A percentile compares a stretch with the other conserved stretches of the same genome.
These are phyloP conservation scores for Phytophthora macrochlamydospora DNA, from an alignment of 352 stramenopile genomes.

Conservation along the genomic window DNA sequence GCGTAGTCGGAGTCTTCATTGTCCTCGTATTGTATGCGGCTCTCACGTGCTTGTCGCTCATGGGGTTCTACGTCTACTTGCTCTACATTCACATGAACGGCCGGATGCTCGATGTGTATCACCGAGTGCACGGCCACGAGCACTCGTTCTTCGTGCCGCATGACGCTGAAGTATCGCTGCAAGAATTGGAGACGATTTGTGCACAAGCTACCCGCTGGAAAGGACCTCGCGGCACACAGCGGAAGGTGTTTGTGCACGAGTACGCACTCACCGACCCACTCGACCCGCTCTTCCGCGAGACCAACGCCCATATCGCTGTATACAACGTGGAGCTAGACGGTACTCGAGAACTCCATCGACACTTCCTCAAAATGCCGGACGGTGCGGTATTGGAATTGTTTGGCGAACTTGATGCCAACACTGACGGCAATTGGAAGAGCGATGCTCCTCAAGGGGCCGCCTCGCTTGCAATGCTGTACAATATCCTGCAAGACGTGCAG, in stretches of 20 bases:
- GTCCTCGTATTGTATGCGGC: constrained; percentile 77
- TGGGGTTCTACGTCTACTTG: constrained; percentile 79
- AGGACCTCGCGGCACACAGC: constrained; percentile 53
- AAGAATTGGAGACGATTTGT: constrained; percentile 77
- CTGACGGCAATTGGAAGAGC: constrained; percentile 47
- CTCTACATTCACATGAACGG: constrained; percentile 91
- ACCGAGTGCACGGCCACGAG: constrained; percentile 74
- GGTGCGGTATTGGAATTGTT: constrained; percentile 90
- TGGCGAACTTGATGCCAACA: constrained; percentile 48
- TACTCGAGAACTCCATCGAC: constrained; percentile 70
- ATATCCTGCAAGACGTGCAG: constrained; percentile 57
- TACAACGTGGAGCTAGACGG: constrained; percentile 76
- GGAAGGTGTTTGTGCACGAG: constrained; percentile 84
- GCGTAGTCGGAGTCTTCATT: constrained; percentile 80
- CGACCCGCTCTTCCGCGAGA: constrained; percentile 66
- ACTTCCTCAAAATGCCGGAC: constrained; percentile 87
- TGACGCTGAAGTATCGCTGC: constrained; percentile 82
- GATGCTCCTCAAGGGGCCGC: constrained; percentile 30
- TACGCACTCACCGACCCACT: constrained; percentile 80
- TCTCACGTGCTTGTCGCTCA: constrained; percentile 58
- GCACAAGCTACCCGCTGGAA: constrained; percentile 67
- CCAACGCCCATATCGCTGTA: constrained; percentile 79
- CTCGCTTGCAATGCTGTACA: constrained; percentile 56
- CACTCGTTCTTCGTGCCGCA: constrained; percentile 87
- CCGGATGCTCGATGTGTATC: constrained; percentile 89